Conservation (phyloP, 371 early-diverging fungal species). For the Umbelopsis sp. region DNA sequence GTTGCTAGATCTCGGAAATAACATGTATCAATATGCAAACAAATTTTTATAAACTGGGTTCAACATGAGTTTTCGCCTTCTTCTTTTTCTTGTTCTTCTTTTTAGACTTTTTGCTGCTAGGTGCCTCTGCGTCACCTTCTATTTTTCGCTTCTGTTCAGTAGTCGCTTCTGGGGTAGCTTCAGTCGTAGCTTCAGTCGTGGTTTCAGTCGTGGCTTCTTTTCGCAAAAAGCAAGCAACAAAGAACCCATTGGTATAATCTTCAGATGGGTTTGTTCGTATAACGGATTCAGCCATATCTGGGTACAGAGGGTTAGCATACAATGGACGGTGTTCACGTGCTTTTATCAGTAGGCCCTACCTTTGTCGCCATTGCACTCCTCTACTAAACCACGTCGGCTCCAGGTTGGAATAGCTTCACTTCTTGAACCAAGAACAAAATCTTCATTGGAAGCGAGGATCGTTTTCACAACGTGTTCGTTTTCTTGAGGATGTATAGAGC, state of each 20-base stretch:
- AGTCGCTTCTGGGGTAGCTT: neutral
- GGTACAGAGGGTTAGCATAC: neutral
- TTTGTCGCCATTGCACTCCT: slow-evolving; percentile 41
- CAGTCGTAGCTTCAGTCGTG: neutral
- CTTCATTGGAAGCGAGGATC: slow-evolving; percentile 50
- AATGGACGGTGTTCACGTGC: neutral
- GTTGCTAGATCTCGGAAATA: neutral
- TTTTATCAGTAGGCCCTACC: slow-evolving; percentile 22
- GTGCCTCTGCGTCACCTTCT: neutral
- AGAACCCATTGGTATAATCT: slow-evolving; percentile 83
- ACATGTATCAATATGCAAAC: neutral
- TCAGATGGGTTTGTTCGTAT: slow-evolving; percentile 72
- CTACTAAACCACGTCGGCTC: slow-evolving; percentile 70
- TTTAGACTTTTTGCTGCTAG: slow-evolving; percentile 2
- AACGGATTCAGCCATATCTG: slow-evolving; percentile 59
- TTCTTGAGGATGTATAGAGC: slow-evolving; percentile 93
- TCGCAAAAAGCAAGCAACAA: slow-evolving; percentile 82
- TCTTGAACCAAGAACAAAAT: slow-evolving; percentile 65
- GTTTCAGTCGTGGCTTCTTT: slow-evolving; percentile 26
- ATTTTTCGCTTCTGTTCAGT: neutral
- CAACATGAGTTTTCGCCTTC: neutral
- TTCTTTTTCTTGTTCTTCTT: slow-evolving; percentile 16
- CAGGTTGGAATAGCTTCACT: slow-evolving; percentile 72
- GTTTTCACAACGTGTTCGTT: slow-evolving; percentile 93
- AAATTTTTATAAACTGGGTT: neutral